These are phyloP conservation scores for Zhuliangozyma blackwelliae DNA, from an alignment of 1,139 yeast species.

Conservation along the genomic window DNA sequence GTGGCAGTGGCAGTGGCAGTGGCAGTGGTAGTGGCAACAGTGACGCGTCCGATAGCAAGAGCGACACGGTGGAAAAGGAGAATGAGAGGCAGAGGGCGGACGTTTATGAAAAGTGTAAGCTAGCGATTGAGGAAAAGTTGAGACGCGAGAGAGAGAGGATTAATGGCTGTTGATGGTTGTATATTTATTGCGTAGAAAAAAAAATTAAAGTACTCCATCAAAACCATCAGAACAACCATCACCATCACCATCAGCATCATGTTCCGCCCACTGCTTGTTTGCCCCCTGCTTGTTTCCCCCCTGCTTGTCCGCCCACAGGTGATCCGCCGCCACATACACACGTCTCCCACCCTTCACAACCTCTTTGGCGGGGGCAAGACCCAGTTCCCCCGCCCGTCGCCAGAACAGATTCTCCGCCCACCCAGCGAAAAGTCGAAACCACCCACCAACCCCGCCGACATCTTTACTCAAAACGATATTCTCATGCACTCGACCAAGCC, in stretches of 20 bases:
- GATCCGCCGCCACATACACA: neutral
- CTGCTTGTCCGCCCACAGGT: neutral
- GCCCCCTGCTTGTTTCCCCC: too few species aligned
- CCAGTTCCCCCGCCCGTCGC: constrained; percentile 3
- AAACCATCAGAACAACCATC: too few species aligned
- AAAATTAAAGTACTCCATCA: too few species aligned
- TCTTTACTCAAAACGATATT: constrained; percentile 42
- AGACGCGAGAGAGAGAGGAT: constrained; percentile 14
- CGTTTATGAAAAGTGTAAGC: constrained; percentile 25
- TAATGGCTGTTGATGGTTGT: too few species aligned
- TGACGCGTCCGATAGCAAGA: neutral
- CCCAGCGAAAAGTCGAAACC: constrained; percentile 39
- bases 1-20: neutral
- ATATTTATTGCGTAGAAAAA: too few species aligned
- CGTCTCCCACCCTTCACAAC: neutral
- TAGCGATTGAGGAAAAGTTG: constrained; percentile 22
- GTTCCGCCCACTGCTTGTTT: neutral
- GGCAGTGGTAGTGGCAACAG: neutral
- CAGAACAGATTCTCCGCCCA: constrained; percentile 16
- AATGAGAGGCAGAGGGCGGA: constrained; percentile 8
- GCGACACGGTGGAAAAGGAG: neutral
- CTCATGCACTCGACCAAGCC: constrained; percentile 43
- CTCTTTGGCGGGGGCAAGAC: constrained; percentile 28
- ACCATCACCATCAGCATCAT: neutral
- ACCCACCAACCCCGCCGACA: constrained; percentile 43